Base-by-base conservation (phyloP, 2,329 filamentous ascomycete species). In the Diplodia seriata region DNA sequence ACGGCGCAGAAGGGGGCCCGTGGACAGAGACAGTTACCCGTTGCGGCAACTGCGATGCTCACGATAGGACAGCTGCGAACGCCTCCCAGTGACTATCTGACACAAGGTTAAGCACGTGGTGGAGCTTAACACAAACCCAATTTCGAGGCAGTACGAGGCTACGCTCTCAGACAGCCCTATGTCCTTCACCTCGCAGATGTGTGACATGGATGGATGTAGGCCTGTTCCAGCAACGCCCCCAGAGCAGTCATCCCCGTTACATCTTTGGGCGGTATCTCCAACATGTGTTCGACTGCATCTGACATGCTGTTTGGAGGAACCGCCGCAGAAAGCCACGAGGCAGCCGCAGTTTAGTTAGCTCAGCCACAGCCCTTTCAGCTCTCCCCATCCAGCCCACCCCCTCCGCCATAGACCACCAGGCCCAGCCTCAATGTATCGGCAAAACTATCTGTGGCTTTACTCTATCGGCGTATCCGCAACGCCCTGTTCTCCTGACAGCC, bases 401-500 rank as follows among this genome's bases (percentile, higher is more conserved):
- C 31, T 15, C 11, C n/a, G 55, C 55, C 55, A 40, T 20, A 8
- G 7, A 26, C n/a, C 6, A 26, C 36, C 33, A 26, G n/a, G 12
- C 20, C 4, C 55, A 29, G 55, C 55, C 55, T 26, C 33, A 8
- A 20, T 8, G 14, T 26, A 15, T 43, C 55, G 55, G 33, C 26
- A 55, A 57, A 23, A 15, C 18, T 18, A 3, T n/a, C 23, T 43
- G 55, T 57, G 55, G 55, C 55, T 57, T 57, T 26, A 29, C 55
- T 40, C 43, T 11, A 40, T 57, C 55, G 20, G n/a, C 33, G n/a
- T 23, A 18, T 23, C 23, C 33, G n/a, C 55, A 57, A 23, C 18
- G 31, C 31, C 33, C 33, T 23, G 55, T 12, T 40, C 33, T 57
- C 55, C 51, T 33, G 36, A 26, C 55, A 40, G 20, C n/a, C 33